Evolutionary conservation across 306 rosid genomes (phyloP).

Genomic region (Cyclanthera cordifolia): DNA sequence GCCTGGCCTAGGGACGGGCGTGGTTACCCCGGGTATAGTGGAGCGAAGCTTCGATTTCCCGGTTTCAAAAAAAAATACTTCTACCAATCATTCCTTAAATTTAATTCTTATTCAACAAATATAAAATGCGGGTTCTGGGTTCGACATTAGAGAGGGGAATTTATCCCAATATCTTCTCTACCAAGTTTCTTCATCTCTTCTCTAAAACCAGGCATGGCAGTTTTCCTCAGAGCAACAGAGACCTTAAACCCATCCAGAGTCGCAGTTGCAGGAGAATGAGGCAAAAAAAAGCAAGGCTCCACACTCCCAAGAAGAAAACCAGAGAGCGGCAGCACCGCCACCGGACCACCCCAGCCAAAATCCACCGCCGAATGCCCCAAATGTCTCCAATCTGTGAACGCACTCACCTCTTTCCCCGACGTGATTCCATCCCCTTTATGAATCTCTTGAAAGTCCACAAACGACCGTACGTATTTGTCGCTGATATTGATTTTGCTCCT

Average conservation of each 20-base stretch:
- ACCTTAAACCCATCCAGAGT: slow-evolving; percentile 56
- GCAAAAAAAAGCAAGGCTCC: slow-evolving; percentile 80
- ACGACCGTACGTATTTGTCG: slow-evolving; percentile 60
- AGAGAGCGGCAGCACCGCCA: slow-evolving; percentile 63
- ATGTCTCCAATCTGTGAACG: slow-evolving; percentile 90
- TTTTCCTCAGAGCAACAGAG: slow-evolving; percentile 34
- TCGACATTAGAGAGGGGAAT: neutral
- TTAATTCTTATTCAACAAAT: too few relatives aligned
- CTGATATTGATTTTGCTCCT: slow-evolving; percentile 57
- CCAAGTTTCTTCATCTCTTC: slow-evolving; percentile 41
- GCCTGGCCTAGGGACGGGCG: too few relatives aligned
- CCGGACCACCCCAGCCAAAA: slow-evolving; percentile 95
- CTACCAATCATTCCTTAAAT: too few relatives aligned
- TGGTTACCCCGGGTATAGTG: too few relatives aligned
- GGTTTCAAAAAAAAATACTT: too few relatives aligned
- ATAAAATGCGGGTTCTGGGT: neutral
- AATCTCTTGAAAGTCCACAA: slow-evolving; percentile 50
- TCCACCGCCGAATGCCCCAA: slow-evolving; percentile 74
- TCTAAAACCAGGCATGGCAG: slow-evolving; percentile 46
- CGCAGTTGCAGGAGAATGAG: slow-evolving; percentile 25
- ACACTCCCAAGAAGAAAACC: slow-evolving; percentile 58
- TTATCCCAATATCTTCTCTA: slow-evolving; percentile 1
- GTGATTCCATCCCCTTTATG: slow-evolving; percentile 56
- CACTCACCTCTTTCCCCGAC: slow-evolving; percentile 59
- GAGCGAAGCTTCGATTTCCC: too few relatives aligned